Evolutionary conservation across 768 basidiomycete genomes (phyloP).

Genomic region (Tylopilus rubrobrunneus): DNA sequence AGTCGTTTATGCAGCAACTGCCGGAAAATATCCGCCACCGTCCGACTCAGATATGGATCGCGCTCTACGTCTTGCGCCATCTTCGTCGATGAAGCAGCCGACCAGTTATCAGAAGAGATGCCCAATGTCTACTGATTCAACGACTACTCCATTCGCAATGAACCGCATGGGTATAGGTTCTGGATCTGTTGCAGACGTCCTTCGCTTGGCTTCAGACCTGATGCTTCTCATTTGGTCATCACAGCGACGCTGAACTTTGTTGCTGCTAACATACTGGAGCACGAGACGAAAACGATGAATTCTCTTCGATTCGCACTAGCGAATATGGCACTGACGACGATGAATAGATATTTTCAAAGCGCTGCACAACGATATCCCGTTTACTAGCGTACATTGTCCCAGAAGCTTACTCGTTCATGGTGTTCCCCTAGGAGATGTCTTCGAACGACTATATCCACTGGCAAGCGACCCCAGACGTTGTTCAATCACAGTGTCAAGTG

Average conservation of each 20-base stretch:
- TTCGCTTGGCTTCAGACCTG: no score
- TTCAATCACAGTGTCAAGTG: constrained; percentile 38
- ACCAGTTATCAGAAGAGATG: background rate
- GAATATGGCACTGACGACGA: background rate
- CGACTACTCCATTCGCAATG: constrained; percentile 6
- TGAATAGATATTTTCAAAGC: constrained; percentile 12
- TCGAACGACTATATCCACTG: constrained; percentile 30
- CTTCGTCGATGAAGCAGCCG: no score
- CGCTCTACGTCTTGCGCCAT: constrained; percentile 25
- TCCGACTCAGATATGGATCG: constrained; percentile 27
- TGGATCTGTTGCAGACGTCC: no score
- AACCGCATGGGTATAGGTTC: no score
- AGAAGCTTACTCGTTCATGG: constrained; percentile 34
- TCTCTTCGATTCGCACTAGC: background rate
- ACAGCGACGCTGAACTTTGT: constrained; percentile 36
- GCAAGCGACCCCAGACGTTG: constrained; percentile 34
- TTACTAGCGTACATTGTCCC: constrained; percentile 28
- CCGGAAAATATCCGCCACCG: constrained; percentile 27
- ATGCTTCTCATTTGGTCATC: constrained; percentile 29
- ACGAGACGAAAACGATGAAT: constrained; percentile 27
- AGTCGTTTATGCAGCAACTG: constrained; percentile 23
- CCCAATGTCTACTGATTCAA: constrained; percentile 32
- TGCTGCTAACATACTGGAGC: constrained; percentile 32
- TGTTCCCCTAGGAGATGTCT: constrained; percentile 33
- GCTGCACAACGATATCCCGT: constrained; percentile 25